Percentiles rank a stretch among this genome's conserved stretches.
These are phyloP conservation scores for Schizochytrium sp. DNA, from an alignment of 108 stramenopile species.

Conservation along the genomic window DNA sequence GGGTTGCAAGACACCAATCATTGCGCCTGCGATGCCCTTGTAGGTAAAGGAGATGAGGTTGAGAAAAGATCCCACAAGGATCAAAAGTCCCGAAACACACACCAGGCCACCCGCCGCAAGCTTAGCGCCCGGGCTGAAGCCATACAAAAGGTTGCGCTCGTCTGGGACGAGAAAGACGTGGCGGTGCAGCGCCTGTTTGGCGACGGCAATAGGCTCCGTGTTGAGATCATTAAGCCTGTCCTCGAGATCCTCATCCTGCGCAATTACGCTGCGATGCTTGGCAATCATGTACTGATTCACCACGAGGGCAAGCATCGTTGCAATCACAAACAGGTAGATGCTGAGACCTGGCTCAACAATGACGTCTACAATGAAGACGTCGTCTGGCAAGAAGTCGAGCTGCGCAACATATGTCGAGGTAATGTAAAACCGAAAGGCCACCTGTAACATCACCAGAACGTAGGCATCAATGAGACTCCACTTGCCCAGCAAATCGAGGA, in stretches of 20 bases:
- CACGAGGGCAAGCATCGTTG: not conserved
- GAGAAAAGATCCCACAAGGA: not conserved
- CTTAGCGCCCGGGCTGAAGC: not conserved
- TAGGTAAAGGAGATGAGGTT: not conserved
- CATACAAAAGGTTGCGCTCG: not conserved
- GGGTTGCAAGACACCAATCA: not conserved
- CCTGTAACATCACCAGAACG: not conserved
- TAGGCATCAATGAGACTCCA: not conserved
- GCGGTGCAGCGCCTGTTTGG: not conserved
- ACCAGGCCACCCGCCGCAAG: not conserved
- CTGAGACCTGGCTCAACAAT: not conserved
- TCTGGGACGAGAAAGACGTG: not conserved
- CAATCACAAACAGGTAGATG: not conserved
- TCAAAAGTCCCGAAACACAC: not conserved
- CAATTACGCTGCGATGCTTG: not conserved
- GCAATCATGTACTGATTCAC: not conserved
- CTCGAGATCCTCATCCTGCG: not conserved
- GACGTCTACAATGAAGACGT: not conserved
- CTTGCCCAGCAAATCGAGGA: not conserved
- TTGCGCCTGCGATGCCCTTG: not conserved
- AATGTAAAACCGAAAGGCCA: not conserved
- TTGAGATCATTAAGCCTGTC: not conserved
- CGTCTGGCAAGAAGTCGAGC: not conserved
- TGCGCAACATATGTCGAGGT: not conserved
- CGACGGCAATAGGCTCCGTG: not conserved